Conservation (phyloP, 768 basidiomycete genomes). For the Russula sp. region DNA sequence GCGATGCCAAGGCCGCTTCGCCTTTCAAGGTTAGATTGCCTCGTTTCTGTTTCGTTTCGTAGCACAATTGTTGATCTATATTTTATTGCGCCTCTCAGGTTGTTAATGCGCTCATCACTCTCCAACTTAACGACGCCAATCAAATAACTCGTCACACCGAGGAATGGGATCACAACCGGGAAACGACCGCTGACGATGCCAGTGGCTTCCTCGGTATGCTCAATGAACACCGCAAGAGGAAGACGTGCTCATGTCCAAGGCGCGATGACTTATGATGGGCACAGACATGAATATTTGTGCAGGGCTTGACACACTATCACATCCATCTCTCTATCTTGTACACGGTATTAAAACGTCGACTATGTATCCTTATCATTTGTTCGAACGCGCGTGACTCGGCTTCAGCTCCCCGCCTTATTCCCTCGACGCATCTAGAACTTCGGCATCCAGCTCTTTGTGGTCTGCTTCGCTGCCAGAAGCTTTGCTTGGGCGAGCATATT, state of each 20-base stretch:
- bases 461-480: conserved; percentile 58
- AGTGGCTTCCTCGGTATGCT: conserved; percentile 46
- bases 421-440: conserved; percentile 37
- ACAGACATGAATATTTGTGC: conserved; percentile 16
- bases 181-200: conserved; percentile 42
- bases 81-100: conserved; percentile 38
- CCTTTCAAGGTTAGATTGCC: conserved; percentile 42
- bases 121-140: conserved; percentile 41
- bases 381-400: not conserved
- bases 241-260: conserved; percentile 38
- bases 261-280: conserved; percentile 20
- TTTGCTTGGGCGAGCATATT: conserved; percentile 69
- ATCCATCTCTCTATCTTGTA: conserved; percentile 2
- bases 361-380: conserved; percentile 12
- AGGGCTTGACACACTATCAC: not conserved
- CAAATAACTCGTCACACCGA: conserved; percentile 43
- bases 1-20: conserved; percentile 38
- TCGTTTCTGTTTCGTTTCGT: no score
- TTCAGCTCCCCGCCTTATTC: not conserved
- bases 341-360: conserved; percentile 1
- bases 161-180: conserved; percentile 45
- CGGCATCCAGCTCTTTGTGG: conserved; percentile 64
- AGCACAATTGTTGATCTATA: not conserved
- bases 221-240: conserved; percentile 46
- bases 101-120: conserved; percentile 44